Evolutionary conservation across 1,284 basidiomycete genomes (phyloP).

Genomic region (Pseudozyma thailandica): DNA sequence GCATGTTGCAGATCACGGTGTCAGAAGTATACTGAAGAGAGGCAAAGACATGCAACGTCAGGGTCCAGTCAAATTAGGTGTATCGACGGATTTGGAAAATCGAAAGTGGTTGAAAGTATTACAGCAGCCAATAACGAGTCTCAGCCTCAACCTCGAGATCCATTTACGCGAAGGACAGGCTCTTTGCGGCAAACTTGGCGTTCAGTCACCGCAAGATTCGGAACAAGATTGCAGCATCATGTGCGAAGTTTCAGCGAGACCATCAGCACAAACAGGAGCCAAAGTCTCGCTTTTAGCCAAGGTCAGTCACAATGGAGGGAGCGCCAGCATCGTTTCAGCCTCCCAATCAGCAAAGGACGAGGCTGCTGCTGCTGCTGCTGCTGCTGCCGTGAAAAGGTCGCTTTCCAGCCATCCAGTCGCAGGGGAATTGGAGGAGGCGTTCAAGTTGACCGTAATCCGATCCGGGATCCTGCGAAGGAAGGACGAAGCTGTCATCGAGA

Average conservation of each 20-base stretch:
- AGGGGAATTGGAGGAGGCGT: not conserved
- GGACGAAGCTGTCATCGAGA: too few relatives aligned
- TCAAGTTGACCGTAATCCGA: not conserved
- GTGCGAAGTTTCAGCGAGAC: not conserved
- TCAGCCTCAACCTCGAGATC: not conserved
- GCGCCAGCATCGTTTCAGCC: constrained; percentile 4
- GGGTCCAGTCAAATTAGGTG: constrained; percentile 11
- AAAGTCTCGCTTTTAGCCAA: too few relatives aligned
- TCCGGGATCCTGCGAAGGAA: not conserved
- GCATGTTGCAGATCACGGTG: constrained; percentile 24
- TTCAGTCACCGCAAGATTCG: constrained; percentile 7
- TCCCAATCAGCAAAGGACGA: too few relatives aligned
- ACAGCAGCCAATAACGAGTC: constrained; percentile 1
- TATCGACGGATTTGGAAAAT: constrained; percentile 35
- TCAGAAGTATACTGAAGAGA: not conserved
- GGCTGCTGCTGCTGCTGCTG: too few relatives aligned
- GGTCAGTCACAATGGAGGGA: too few relatives aligned
- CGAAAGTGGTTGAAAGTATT: not conserved
- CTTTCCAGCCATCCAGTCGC: not conserved
- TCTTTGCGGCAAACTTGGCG: constrained; percentile 4
- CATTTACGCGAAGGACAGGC: constrained; percentile 26
- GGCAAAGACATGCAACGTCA: not conserved
- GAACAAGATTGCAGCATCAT: not conserved
- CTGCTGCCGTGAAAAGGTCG: too few relatives aligned
- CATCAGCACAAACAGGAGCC: too few relatives aligned